These are phyloP conservation scores for Helianthus annuus DNA, from an alignment of 129 eudicot species.

Conservation along the genomic window HanXRQr2.0-SUNRISE NC_035442.2:174963497-174963996, in stretches of 20 bases:
- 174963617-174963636: background rate
- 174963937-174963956: background rate
- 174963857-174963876: background rate
- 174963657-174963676: background rate
- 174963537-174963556: conserved; percentile 23
- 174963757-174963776: too few relatives aligned
- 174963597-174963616: background rate
- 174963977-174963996: too few relatives aligned
- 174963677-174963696: background rate
- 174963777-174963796: too few relatives aligned
- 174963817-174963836: too few relatives aligned
- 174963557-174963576: conserved; percentile 29
- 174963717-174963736: too few relatives aligned
- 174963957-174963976: background rate
- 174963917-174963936: too few relatives aligned
- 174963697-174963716: background rate
- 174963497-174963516: conserved; percentile 89
- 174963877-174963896: too few relatives aligned
- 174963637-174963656: background rate
- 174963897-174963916: too few relatives aligned
- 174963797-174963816: too few relatives aligned
- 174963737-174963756: too few relatives aligned
- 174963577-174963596: conserved; percentile 23
- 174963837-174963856: background rate
- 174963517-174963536: conserved; percentile 90